These are phyloP conservation scores for Psilocybe cyanescens DNA, from an alignment of 768 basidiomycete species.

Conservation along the genomic window DNA sequence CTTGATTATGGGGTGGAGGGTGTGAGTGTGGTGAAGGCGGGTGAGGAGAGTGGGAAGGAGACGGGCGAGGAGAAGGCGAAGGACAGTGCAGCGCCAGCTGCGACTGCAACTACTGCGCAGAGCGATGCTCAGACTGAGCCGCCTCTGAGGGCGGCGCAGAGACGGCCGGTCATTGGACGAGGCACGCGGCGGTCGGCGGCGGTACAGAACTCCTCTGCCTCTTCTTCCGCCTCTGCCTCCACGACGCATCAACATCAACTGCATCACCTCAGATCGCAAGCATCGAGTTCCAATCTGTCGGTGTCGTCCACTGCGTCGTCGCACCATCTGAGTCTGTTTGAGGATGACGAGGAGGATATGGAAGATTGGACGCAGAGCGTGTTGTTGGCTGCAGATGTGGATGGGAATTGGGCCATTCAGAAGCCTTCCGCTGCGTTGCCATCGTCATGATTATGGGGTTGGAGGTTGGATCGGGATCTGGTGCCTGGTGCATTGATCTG, in stretches of 20 bases:
- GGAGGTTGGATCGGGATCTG: too few species aligned
- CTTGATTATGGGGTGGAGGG: conserved; percentile 39
- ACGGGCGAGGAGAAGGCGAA: not conserved
- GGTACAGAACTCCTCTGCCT: not conserved
- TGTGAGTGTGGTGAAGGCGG: conserved; percentile 20
- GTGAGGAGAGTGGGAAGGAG: not conserved
- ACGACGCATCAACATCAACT: not conserved
- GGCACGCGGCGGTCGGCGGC: not conserved
- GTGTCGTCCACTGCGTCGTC: conserved; percentile 44
- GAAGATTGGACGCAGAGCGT: conserved; percentile 81
- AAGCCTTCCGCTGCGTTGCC: too few species aligned
- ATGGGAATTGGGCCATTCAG: conserved; percentile 11
- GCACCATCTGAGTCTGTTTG: conserved; percentile 49
- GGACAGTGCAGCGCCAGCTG: not conserved
- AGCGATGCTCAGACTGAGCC: not conserved
- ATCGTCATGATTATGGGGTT: too few species aligned
- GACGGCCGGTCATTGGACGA: not conserved
- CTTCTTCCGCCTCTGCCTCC: not conserved
- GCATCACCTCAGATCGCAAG: conserved; percentile 13
- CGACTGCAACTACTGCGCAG: too few species aligned
- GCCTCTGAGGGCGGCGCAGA: not conserved
- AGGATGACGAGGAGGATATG: conserved; percentile 47
- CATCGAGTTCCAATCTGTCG: conserved; percentile 21
- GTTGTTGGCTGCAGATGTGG: conserved; percentile 62
- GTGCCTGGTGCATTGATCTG: too few species aligned